Evolutionary conservation across 2,329 filamentous ascomycete species (phyloP).

Genomic region (Ampelomyces quisqualis): DNA sequence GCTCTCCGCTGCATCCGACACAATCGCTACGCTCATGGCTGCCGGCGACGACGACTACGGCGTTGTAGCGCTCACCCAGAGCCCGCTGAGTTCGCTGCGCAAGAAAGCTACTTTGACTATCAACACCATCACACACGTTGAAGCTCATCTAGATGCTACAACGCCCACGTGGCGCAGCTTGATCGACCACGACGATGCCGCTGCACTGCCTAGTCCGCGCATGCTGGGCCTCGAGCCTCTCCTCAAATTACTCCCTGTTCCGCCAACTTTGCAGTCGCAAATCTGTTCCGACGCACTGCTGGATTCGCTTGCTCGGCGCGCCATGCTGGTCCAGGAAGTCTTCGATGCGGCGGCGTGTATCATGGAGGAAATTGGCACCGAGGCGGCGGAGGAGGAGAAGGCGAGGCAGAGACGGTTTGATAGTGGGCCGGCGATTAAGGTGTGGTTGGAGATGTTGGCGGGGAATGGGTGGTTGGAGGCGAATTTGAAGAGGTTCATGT

Average conservation of each 20-base stretch:
- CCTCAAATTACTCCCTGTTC: constrained; percentile 15
- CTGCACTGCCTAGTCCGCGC: constrained; percentile 5
- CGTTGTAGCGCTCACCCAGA: constrained; percentile 71
- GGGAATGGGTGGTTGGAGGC: constrained; percentile 60
- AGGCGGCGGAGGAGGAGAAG: constrained; percentile 54
- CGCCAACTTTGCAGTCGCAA: constrained; percentile 11
- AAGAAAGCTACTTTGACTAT: constrained; percentile 49
- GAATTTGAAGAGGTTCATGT: constrained; percentile 28
- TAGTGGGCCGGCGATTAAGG: constrained; percentile 67
- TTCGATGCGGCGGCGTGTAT: constrained; percentile 44
- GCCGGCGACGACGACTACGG: constrained; percentile 71
- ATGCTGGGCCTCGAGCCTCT: constrained; percentile 20
- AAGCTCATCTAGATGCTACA: constrained; percentile 43
- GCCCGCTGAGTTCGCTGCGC: constrained; percentile 57
- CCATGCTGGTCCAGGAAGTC: constrained; percentile 15
- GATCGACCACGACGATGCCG: constrained; percentile 1
- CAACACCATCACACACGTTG: constrained; percentile 46
- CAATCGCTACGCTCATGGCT: constrained; percentile 68
- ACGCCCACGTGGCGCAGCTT: constrained; percentile 48
- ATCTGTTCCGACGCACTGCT: constrained; percentile 24
- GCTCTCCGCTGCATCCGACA: constrained; percentile 63
- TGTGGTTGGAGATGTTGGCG: constrained; percentile 69
- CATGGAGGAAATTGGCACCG: constrained; percentile 50
- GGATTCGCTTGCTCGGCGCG: constrained; percentile 24
- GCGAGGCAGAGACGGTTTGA: constrained; percentile 63